Evolutionary conservation across 2,329 filamentous ascomycete species (phyloP), one percentile per base, ranked within the genome.

Genomic region (Verticillium zaregamsianum): DNA sequence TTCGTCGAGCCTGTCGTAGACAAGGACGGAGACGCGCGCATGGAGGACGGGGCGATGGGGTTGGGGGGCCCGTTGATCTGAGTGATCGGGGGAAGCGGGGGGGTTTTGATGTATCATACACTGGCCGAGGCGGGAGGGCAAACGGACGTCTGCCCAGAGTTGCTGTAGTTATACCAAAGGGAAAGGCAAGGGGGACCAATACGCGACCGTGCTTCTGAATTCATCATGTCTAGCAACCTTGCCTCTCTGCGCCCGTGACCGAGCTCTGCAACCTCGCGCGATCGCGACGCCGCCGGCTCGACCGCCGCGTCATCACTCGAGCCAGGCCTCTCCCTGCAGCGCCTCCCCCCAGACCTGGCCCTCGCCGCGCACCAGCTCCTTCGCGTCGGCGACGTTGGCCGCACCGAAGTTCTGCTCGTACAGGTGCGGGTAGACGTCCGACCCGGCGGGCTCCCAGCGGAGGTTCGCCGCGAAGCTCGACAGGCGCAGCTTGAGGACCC

Each of bases 381-480:
- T 70, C 4, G 76, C 72, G 14, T 76, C 78, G 40, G 79, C 76
- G 12, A 88, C 77, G 62, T 87, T 81, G 3, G 72, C 76, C 9
- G 67, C 75, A 9, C 86, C 85, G 68, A 89, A 80, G 67, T 84
- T 83, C 58, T 57, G 45, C 15, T 80, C 81, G 68, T 86, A 87
- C 40, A 88, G 70, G 68, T 89, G 86, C 59, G 86, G 82, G 66
- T 85, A 88, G 60, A 77, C 79, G 20, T 75, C 77, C 17, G 74
- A 73, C 1, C 73, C 72, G 12, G 74, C 72, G 14, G 76, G 73
- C 64, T 88, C 86, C 85, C 85, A 88, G 65, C 79, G 84, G 32
- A 82, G 73, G 35, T 71, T 35, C 31, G n/a, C 69, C 56, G 75
- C 73, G 56, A 83, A 77, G 39, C 76, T 76, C 39, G 74, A 72